Evolutionary conservation across 2,329 filamentous ascomycete species (phyloP).

Genomic region (Diaporthe ilicicola): DNA sequence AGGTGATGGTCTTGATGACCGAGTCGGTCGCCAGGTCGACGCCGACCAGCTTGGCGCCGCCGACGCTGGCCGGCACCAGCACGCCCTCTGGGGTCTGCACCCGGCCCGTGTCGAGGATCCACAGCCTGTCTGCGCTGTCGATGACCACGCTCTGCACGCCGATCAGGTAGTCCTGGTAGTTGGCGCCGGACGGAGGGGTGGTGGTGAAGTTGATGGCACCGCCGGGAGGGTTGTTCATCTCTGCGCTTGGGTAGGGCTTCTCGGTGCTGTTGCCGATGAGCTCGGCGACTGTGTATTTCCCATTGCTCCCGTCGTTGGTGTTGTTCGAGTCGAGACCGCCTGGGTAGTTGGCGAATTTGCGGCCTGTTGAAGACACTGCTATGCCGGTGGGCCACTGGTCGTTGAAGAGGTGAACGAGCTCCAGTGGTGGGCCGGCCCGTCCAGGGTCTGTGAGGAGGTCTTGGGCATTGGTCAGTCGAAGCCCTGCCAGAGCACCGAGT

Average conservation of each 20-base stretch:
- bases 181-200: constrained; percentile 50
- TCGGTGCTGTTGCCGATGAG: constrained; percentile 38
- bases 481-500: background rate
- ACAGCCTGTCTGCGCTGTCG: constrained; percentile 57
- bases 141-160: constrained; percentile 61
- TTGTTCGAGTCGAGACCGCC: constrained; percentile 55
- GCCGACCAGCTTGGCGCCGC: constrained; percentile 60
- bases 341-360: constrained; percentile 62
- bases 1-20: constrained; percentile 59
- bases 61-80: constrained; percentile 52
- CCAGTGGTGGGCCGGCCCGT: constrained; percentile 49
- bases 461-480: background rate
- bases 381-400: constrained; percentile 59
- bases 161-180: constrained; percentile 58
- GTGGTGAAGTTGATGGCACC: constrained; percentile 61
- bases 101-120: constrained; percentile 62
- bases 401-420: constrained; percentile 59
- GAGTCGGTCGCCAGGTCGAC: constrained; percentile 54
- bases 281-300: constrained; percentile 53
- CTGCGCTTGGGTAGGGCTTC: constrained; percentile 37
- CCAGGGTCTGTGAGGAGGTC: background rate
- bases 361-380: constrained; percentile 57
- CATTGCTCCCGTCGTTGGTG: constrained; percentile 45
- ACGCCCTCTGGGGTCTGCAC: constrained; percentile 42
- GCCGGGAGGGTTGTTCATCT: constrained; percentile 53